Evolutionary conservation across 768 basidiomycete species (phyloP).

Genomic region (Naematelia encephala): DNA sequence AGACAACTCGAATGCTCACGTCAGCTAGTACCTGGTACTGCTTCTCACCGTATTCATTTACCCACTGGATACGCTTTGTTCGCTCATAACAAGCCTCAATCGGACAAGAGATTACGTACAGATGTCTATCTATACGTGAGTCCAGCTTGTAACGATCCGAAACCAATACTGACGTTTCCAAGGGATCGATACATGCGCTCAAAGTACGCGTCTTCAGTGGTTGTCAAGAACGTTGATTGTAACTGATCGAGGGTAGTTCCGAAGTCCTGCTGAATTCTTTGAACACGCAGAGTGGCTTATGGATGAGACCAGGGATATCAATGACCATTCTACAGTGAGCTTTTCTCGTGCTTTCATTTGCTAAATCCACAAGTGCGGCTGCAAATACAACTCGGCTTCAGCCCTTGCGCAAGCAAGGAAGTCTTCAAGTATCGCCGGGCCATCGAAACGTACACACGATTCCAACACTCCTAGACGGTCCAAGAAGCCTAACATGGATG

Average conservation of each 20-base stretch:
- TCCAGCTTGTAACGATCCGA: neutral
- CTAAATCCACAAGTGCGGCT: conserved; percentile 28
- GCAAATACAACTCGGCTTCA: conserved; percentile 22
- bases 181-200: conserved; percentile 25
- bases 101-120: conserved; percentile 11
- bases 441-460: conserved; percentile 7
- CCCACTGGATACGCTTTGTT: conserved; percentile 40
- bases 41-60: conserved; percentile 20
- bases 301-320: conserved; percentile 19
- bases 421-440: neutral
- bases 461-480: conserved; percentile 9
- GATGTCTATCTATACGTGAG: conserved; percentile 41
- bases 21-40: conserved; percentile 3
- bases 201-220: conserved; percentile 10
- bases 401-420: conserved; percentile 9
- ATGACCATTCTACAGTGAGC: conserved; percentile 27
- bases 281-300: conserved; percentile 41
- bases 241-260: conserved; percentile 30
- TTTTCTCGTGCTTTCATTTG: neutral
- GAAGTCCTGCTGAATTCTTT: conserved; percentile 38
- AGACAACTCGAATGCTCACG: neutral
- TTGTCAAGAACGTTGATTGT: conserved; percentile 8
- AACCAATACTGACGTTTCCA: neutral
- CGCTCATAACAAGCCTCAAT: conserved; percentile 30
- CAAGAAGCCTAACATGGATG: conserved; percentile 19